Base-by-base conservation (phyloP, 73 alveolate species). In the Symbiodinium natans region DNA sequence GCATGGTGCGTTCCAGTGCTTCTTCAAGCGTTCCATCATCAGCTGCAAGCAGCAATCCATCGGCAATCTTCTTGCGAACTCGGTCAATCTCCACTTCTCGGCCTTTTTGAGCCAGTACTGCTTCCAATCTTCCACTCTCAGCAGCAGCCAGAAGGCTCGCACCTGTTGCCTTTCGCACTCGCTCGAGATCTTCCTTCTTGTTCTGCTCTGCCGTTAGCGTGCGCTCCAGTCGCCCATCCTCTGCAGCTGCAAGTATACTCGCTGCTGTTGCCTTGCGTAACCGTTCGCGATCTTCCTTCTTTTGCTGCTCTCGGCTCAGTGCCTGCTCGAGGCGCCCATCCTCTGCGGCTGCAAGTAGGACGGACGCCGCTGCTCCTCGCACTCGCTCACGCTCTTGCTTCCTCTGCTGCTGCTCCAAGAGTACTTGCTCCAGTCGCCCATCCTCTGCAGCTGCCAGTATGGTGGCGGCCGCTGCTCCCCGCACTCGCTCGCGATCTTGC, bases 21-120 rank as follows among this genome's bases (percentile, higher is more conserved):
- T 63, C 80, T 63, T 63, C 80, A 63, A 63, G 80, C 29, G 80
- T 27, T 27, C 80, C 80, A n/a, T 63, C 80, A 63, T 63, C 80
- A 13, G 80, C 80, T 29, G 80, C 80, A 23, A 63, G 36, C 19
- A 63, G 80, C 80, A 63, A 25, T 13, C 80, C 80, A 29, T 63
- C 80, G 33, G 80, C 80, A 23, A 63, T 63, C 80, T 63, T 63
- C 80, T 63, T 63, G 80, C 80, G 80, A 23, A 63, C 80, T 63
- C 80, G 80, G 10, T n/a, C 80, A 11, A 63, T 13, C 80, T 63
- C 80, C 80, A 63, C 38, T 29, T 63, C 80, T 19, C 33, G 36
- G 80, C 80, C 80, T 36, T n/a, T 63, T 25, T 63, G 38, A 3
- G 80, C 36, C 80, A 63, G 36, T n/a, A 63, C 80, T 0, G 9